Percentiles rank a stretch among this genome's conserved stretches.
phyloP scores from a whole-genome alignment of 495 filamentous ascomycete genomes.

The Niebla homalea region DNA sequence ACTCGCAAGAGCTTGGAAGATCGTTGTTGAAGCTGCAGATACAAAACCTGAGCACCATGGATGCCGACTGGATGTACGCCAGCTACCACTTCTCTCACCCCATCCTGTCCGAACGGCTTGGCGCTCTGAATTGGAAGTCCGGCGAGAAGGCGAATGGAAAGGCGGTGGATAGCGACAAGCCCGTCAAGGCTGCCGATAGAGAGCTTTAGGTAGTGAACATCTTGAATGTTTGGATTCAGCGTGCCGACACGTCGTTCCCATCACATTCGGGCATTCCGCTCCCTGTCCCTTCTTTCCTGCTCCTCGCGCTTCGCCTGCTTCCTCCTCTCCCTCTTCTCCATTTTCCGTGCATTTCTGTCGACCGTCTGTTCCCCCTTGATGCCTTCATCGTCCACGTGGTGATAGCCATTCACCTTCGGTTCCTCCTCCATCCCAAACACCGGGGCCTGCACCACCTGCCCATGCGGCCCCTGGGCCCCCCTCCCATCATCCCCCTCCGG shows the following conservation, averaged over 20 bases:
- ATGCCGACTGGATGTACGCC: constrained; percentile 95
- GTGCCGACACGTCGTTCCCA: neutral
- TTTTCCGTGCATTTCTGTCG: constrained; percentile 38
- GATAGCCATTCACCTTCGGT: neutral
- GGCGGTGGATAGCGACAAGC: constrained; percentile 37
- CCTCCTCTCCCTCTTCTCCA: constrained; percentile 37
- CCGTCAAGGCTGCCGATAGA: constrained; percentile 43
- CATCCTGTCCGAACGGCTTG: constrained; percentile 83
- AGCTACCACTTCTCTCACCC: constrained; percentile 98
- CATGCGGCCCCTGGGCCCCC: constrained; percentile 2
- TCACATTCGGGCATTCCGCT: constrained; percentile 17
- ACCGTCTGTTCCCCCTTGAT: constrained; percentile 5
- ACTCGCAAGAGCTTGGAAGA: constrained; percentile 67
- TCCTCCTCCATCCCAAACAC: constrained; percentile 14
- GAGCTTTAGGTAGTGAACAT: constrained; percentile 31
- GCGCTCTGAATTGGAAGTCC: constrained; percentile 73
- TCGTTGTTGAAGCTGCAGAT: constrained; percentile 95
- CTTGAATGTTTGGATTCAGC: neutral
- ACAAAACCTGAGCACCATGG: constrained; percentile 96
- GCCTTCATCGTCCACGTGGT: neutral
- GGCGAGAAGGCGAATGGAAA: constrained; percentile 39
- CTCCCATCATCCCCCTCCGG: constrained; percentile 5
- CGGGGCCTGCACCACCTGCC: constrained; percentile 11
- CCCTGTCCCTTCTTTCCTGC: constrained; percentile 22
- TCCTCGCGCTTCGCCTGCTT: constrained; percentile 32